Base-by-base conservation (phyloP, 768 basidiomycete genomes). In the Calocybe indica region DNA sequence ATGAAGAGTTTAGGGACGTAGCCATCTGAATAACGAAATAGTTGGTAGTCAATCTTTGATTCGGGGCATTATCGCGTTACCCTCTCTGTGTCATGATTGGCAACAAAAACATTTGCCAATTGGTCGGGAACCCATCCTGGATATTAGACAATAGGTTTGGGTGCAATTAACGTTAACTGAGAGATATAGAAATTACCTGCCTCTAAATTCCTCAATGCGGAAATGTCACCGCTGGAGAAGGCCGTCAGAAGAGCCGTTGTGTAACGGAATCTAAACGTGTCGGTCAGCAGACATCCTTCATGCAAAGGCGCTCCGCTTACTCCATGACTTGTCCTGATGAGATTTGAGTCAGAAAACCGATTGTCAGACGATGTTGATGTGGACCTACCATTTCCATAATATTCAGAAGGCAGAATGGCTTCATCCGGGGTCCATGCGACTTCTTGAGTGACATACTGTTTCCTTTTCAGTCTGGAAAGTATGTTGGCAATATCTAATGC, bases 71-170 rank as follows among this genome's bases (percentile, higher is more conserved):
- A 43, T 12, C 10, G 9, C 52, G 66, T 22, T 41, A 74, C 75
- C 40, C 84, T 65, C 58, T 85, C 85, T 1, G 83, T 85, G 52
- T 86, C 85, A 49, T 85, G 84, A 54, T 86, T 83, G 0, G 77
- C 67, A 4, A 85, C 82, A 49, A 85, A 85, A 5, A 80, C 74
- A 52, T 85, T 86, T 0, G 83, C 83, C 10, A 55, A 52, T 0
- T 58, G 64, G 1, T 81, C 71, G 0, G 75, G 38, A 2, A 84
- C 67, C 83, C 82, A 87, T 1, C 80, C 81, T 82, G 42, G 8
- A 8, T 1, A n/a, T 9, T 33, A 43, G 30, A 30, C 15, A 9
- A 3, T 12, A 33, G 28, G 29, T n/a, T 29, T 8, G 5, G 11
- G 30, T 3, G 15, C 8, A 43, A 29, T 32, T 43, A 9, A 28